Conservation (phyloP, 768 basidiomycete species). For the Plicaturopsis crispa region DNA sequence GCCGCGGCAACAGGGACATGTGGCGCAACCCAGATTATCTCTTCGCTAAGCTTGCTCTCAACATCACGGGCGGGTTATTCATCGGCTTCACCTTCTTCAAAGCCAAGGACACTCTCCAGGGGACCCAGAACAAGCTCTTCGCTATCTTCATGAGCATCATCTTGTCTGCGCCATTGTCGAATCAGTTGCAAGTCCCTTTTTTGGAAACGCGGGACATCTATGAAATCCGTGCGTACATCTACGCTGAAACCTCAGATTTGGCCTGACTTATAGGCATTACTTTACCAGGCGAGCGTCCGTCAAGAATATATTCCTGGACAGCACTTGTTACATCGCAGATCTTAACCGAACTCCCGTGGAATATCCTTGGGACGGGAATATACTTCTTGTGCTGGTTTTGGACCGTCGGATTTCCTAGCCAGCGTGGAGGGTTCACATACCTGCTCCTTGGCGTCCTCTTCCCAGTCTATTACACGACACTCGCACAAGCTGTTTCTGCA, state of each 20-base stretch:
- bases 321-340: conserved; percentile 49
- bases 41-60: conserved; percentile 49
- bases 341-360: conserved; percentile 54
- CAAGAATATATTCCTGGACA: conserved; percentile 60
- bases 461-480: conserved; percentile 52
- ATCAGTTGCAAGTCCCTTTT: conserved; percentile 59
- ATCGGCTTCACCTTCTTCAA: conserved; percentile 55
- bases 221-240: no score
- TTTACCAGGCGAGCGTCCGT: conserved; percentile 61
- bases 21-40: conserved; percentile 57
- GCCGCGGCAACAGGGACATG: conserved; percentile 33
- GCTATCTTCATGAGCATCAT: conserved; percentile 55
- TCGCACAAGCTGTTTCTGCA: conserved; percentile 32
- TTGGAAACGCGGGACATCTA: conserved; percentile 50
- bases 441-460: conserved; percentile 46
- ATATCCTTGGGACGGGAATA: conserved; percentile 46
- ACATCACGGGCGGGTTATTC: conserved; percentile 37
- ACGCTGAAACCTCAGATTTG: no score
- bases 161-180: conserved; percentile 41
- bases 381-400: conserved; percentile 67
- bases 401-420: conserved; percentile 52
- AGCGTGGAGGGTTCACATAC: conserved; percentile 51
- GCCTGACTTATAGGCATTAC: no score
- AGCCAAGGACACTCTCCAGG: conserved; percentile 43
- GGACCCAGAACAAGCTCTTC: conserved; percentile 61